Percentiles rank a stretch among this genome's conserved stretches.
These are phyloP conservation scores for Blumeriella jaapii DNA, from an alignment of 2,329 filamentous ascomycete genomes.

Conservation along the genomic window DNA sequence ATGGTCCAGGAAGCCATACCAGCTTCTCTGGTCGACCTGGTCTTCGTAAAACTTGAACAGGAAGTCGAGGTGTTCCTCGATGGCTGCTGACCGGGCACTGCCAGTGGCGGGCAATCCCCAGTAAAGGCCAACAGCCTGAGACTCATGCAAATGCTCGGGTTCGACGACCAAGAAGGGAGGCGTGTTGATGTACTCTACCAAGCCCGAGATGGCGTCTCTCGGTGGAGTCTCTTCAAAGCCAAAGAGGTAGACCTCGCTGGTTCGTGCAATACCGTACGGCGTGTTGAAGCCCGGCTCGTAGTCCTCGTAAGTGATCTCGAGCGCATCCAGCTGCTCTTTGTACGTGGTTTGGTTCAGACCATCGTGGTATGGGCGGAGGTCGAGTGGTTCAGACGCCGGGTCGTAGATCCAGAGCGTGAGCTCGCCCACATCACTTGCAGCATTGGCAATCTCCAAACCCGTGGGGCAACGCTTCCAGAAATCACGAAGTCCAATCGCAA, in stretches of 20 bases:
- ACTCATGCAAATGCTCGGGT: slow-evolving; percentile 38
- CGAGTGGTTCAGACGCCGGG: slow-evolving; percentile 42
- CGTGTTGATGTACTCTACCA: slow-evolving; percentile 36
- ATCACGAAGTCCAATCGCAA: slow-evolving; percentile 45
- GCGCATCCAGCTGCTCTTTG: slow-evolving; percentile 44
- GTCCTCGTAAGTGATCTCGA: slow-evolving; percentile 54
- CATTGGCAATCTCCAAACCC: slow-evolving; percentile 42
- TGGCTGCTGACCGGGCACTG: slow-evolving; percentile 26
- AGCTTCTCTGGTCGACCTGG: slow-evolving; percentile 44
- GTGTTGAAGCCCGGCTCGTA: slow-evolving; percentile 44
- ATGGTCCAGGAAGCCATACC: slow-evolving; percentile 53
- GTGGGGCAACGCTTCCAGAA: slow-evolving; percentile 55
- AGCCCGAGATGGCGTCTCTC: slow-evolving; percentile 32
- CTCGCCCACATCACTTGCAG: slow-evolving; percentile 36
- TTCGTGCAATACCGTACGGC: slow-evolving; percentile 45
- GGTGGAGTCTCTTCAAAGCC: slow-evolving; percentile 42
- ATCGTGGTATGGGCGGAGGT: slow-evolving; percentile 46
- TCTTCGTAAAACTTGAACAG: slow-evolving; percentile 42
- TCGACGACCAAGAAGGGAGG: slow-evolving; percentile 41
- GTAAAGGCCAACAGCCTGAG: slow-evolving; percentile 42
- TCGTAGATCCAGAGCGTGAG: slow-evolving; percentile 51
- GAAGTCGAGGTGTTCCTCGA: slow-evolving; percentile 44
- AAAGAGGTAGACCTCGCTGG: slow-evolving; percentile 43
- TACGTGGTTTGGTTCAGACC: slow-evolving; percentile 44
- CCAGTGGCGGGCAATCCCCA: slow-evolving; percentile 35